Conservation (phyloP, 257 asterid species). For the Hygrophila difformis region DNA sequence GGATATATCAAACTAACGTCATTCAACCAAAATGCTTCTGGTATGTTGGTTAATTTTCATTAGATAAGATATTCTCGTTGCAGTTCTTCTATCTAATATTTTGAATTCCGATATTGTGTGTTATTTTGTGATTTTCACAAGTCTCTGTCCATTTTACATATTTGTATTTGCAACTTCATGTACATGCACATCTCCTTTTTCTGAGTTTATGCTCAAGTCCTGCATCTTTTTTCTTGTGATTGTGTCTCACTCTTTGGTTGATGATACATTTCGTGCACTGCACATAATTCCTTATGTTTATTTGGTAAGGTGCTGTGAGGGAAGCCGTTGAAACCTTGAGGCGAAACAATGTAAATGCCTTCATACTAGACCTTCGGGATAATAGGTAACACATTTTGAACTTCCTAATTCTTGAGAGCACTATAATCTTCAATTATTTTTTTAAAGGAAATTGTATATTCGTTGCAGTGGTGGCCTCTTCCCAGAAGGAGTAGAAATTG, state of each 20-base stretch:
- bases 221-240: neutral
- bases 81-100: neutral
- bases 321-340: constrained; percentile 84
- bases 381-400: constrained; percentile 56
- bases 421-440: constrained; percentile 11
- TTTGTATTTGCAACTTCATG: neutral
- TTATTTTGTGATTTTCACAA: neutral
- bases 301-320: constrained; percentile 61
- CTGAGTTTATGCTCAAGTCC: constrained; percentile 6
- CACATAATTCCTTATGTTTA: neutral
- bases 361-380: constrained; percentile 88
- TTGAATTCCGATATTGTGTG: constrained; percentile 1
- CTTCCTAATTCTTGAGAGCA: constrained; percentile 5
- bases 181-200: neutral
- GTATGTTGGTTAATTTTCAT: constrained; percentile 26
- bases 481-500: constrained; percentile 99
- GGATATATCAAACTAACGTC: constrained; percentile 92
- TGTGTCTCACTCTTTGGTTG: neutral
- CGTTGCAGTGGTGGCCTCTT: constrained; percentile 92
- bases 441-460: constrained; percentile 21
- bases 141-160: neutral
- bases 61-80: constrained; percentile 1
- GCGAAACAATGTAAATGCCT: constrained; percentile 71
- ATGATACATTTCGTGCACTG: neutral
- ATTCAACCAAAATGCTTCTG: constrained; percentile 95